Evolutionary conservation across 176 grass and related monocot genomes (phyloP).

Genomic region (Metroxylon sagu): DNA sequence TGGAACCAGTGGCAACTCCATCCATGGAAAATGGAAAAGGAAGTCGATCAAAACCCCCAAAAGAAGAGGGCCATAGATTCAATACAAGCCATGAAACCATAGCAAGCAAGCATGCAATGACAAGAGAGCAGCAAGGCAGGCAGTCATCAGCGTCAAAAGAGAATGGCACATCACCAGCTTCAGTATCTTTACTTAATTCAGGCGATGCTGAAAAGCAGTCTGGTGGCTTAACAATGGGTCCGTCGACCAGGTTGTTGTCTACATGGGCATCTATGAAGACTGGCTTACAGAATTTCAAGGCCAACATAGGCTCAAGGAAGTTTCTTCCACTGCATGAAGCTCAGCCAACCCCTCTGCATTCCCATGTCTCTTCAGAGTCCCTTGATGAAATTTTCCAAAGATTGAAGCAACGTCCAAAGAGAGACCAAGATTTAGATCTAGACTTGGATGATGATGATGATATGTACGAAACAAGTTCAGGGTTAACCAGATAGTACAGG

Average conservation of each 20-base stretch:
- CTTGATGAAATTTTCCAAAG: slow-evolving; percentile 94
- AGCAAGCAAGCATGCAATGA: slow-evolving; percentile 65
- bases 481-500: slow-evolving; percentile 27
- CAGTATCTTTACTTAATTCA: slow-evolving; percentile 70
- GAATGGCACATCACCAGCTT: slow-evolving; percentile 32
- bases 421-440: slow-evolving; percentile 41
- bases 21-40: slow-evolving; percentile 33
- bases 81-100: slow-evolving; percentile 48
- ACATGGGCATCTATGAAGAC: slow-evolving; percentile 86
- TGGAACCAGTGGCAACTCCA: slow-evolving; percentile 37
- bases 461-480: slow-evolving; percentile 30
- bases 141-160: slow-evolving; percentile 38
- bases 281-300: slow-evolving; percentile 91
- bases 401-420: slow-evolving; percentile 53
- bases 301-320: slow-evolving; percentile 67
- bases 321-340: slow-evolving; percentile 68
- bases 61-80: slow-evolving; percentile 25
- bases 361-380: slow-evolving; percentile 33
- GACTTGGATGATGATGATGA: slow-evolving; percentile 48
- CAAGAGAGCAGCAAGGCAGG: slow-evolving; percentile 53
- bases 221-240: slow-evolving; percentile 5
- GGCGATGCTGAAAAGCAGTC: slow-evolving; percentile 38
- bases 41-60: slow-evolving; percentile 28
- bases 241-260: slow-evolving; percentile 43
- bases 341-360: slow-evolving; percentile 36